Conservation (phyloP, 208 protist species). For the Acanthamoeba triangularis region DNA sequence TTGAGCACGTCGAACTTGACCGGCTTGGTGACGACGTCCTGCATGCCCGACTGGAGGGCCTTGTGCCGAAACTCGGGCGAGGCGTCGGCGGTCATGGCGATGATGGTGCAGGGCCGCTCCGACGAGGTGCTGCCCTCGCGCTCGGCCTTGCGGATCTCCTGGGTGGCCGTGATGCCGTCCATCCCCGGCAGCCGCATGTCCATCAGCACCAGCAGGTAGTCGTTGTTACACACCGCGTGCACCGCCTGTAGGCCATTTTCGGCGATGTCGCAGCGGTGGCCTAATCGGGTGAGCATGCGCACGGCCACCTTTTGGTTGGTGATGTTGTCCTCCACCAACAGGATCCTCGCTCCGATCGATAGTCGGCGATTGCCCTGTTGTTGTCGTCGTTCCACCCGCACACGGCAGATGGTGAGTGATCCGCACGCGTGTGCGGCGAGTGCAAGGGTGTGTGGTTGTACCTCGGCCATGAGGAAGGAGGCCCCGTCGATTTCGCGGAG, state of each 20-base stretch:
- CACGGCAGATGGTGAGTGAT: no score
- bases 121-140: not conserved
- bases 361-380: slow-evolving; percentile 27
- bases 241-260: slow-evolving; percentile 35
- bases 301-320: slow-evolving; percentile 61
- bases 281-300: slow-evolving; percentile 47
- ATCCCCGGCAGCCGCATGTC: slow-evolving; percentile 51
- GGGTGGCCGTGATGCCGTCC: slow-evolving; percentile 37
- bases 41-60: slow-evolving; percentile 17
- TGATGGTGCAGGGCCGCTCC: not conserved
- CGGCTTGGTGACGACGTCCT: slow-evolving; percentile 26
- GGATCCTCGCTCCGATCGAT: slow-evolving; percentile 8
- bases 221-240: slow-evolving; percentile 41
- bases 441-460: not conserved
- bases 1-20: slow-evolving; percentile 41
- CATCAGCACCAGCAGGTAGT: slow-evolving; percentile 64
- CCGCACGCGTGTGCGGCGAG: not conserved
- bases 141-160: slow-evolving; percentile 29
- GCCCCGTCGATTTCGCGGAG: slow-evolving; percentile 20
- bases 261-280: slow-evolving; percentile 35
- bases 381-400: no score
- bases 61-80: not conserved
- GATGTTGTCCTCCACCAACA: slow-evolving; percentile 62
- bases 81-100: slow-evolving; percentile 43
- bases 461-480: slow-evolving; percentile 44